A percentile compares a stretch with the other conserved stretches of the same genome.
These are phyloP conservation scores for Fusarium anguioides DNA, from an alignment of 2,329 filamentous ascomycete genomes.

Conservation along the genomic window DNA sequence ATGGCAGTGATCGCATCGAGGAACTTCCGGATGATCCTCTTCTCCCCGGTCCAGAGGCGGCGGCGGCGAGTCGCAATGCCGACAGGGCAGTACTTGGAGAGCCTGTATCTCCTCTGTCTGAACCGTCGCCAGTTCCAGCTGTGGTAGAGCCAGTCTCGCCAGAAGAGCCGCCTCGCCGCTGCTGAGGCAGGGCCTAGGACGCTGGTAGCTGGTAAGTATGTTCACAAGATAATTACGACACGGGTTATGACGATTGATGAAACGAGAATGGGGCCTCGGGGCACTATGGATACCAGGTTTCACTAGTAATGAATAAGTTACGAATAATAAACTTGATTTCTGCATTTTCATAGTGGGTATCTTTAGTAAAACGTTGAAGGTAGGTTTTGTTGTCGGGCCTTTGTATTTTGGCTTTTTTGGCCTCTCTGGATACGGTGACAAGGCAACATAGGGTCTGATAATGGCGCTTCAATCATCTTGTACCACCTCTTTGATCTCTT, in stretches of 20 bases:
- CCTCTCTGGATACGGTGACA: not conserved
- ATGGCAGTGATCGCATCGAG: slow-evolving; percentile 57
- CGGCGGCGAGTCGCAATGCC: slow-evolving; percentile 4
- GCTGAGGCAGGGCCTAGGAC: slow-evolving; percentile 8
- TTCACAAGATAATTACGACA: slow-evolving; percentile 24
- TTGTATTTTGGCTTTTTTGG: not conserved
- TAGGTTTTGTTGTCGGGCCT: not conserved
- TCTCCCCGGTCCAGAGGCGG: slow-evolving; percentile 51
- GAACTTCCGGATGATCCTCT: slow-evolving; percentile 62
- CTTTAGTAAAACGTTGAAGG: slow-evolving; percentile 20
- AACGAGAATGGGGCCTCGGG: slow-evolving; percentile 11
- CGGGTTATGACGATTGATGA: slow-evolving; percentile 20
- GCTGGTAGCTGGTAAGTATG: not conserved
- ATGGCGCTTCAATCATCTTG: slow-evolving; percentile 64
- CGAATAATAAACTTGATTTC: slow-evolving; percentile 30
- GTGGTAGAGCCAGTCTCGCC: slow-evolving; percentile 20
- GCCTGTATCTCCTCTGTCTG: slow-evolving; percentile 36
- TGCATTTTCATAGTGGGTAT: slow-evolving; percentile 47
- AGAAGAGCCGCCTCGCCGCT: slow-evolving; percentile 13
- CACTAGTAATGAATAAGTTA: slow-evolving; percentile 12
- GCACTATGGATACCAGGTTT: slow-evolving; percentile 25
- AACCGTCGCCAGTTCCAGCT: slow-evolving; percentile 17
- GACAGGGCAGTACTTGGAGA: slow-evolving; percentile 17
- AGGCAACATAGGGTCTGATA: not conserved
- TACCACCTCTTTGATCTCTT: slow-evolving; percentile 73